Conservation (phyloP, 768 basidiomycete species). For the Kwoniella botswanensis region DNA sequence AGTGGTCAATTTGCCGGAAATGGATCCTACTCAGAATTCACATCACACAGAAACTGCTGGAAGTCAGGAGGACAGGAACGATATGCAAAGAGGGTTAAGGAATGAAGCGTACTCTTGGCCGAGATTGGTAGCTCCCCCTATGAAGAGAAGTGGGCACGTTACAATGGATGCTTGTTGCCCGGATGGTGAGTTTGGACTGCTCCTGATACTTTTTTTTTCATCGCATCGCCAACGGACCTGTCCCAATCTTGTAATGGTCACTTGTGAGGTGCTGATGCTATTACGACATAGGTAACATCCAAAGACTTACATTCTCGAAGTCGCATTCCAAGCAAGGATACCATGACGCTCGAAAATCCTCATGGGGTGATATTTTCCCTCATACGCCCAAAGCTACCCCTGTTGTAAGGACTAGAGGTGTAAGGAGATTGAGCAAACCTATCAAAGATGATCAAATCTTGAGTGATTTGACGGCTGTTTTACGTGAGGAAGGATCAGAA, state of each 20-base stretch:
- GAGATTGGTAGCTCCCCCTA: constrained; percentile 85
- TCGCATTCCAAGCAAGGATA: constrained; percentile 95
- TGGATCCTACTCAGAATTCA: background rate
- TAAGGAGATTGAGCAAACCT: constrained; percentile 44
- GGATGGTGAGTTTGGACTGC: constrained; percentile 65
- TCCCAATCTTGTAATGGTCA: background rate
- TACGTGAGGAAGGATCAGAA: constrained; percentile 6
- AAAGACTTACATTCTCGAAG: constrained; percentile 87
- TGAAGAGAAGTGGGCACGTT: constrained; percentile 89
- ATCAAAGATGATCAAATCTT: constrained; percentile 20
- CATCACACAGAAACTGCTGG: background rate
- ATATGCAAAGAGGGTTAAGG: constrained; percentile 61
- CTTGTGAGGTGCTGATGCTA: constrained; percentile 12
- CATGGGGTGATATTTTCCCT: constrained; percentile 95
- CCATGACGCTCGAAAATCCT: constrained; percentile 90
- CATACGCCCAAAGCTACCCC: constrained; percentile 69
- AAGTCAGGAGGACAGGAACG: constrained; percentile 4
- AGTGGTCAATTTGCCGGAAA: constrained; percentile 36
- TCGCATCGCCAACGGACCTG: too few relatives aligned
- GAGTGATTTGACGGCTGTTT: constrained; percentile 11
- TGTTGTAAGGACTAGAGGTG: constrained; percentile 45
- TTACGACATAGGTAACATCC: constrained; percentile 73
- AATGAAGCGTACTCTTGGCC: constrained; percentile 86
- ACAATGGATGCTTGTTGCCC: constrained; percentile 85
- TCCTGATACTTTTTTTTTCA: background rate